Evolutionary conservation across 2,329 filamentous ascomycete genomes (phyloP), one percentile per base, ranked within the genome.

Genomic region (Penicillium brevicompactum): DNA sequence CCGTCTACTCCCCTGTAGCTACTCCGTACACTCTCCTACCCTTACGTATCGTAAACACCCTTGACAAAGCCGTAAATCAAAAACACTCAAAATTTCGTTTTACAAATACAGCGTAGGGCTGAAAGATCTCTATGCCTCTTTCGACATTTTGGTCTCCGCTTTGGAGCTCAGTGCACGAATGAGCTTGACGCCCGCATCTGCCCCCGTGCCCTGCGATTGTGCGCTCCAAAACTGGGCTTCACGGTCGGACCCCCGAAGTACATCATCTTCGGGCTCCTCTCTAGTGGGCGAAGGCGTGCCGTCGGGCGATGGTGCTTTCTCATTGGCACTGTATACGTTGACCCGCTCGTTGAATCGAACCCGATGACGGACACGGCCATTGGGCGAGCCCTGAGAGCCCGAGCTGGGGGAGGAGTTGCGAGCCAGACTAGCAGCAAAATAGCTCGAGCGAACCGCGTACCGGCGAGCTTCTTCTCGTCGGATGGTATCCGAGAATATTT

Each of bases 381-480:
- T 55, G 1, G 54, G 53, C 2, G 57, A 63, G n/a, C 46, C 56
- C 1, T 54, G 56, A 7, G 55, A 55, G 4, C 57, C 44, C 10
- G 57, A 34, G 3, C 45, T 60, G 4, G 54, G 27, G 7, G 55
- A 43, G 2, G 53, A 48, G n/a, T 37, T 34, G 48, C 53, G 46
- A 16, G 55, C 46, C 32, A 59, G 44, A 22, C 57, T 62, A 0
- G 58, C 56, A 11, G 90, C 84, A 9, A 97, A 81, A 55, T 91
- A 85, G 59, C 82, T 84, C 75, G 90, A 92, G 59, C 92, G 85
- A 63, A 93, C 87, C 22, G 87, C 74, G 74, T 88, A 97, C 16
- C 90, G 83, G 68, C 94, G 88, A 6, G 86, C 86, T 18, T 89
- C 84, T 74, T 96, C 92, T 69, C 90, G 91, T 65, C 93, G 90